Evolutionary conservation across 768 basidiomycete species (phyloP).

Genomic region (Cystobasidium tubakii): DNA sequence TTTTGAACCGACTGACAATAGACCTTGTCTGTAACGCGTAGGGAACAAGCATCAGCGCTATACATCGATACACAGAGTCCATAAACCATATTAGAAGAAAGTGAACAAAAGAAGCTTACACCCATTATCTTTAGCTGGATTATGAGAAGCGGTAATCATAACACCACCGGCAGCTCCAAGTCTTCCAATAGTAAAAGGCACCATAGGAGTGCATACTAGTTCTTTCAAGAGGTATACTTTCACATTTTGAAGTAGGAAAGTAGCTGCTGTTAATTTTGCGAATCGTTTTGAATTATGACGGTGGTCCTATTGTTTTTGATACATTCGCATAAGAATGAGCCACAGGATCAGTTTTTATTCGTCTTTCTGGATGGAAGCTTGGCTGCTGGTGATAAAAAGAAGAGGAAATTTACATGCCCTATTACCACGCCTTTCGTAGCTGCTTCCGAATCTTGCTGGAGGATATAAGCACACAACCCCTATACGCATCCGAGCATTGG

Average conservation of each 20-base stretch:
- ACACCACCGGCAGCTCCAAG: constrained; percentile 71
- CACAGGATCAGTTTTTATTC: no score
- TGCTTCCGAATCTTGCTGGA: constrained; percentile 57
- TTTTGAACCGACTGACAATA: no score
- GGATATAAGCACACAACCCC: constrained; percentile 72
- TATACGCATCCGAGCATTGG: constrained; percentile 45
- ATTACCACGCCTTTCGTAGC: constrained; percentile 65
- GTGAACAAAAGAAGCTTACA: constrained; percentile 11
- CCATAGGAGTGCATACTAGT: constrained; percentile 62
- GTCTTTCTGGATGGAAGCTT: no score
- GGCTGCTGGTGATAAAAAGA: no score
- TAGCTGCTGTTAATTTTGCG: constrained; percentile 68
- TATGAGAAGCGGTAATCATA: constrained; percentile 89
- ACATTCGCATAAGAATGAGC: no score
- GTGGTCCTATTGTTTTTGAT: constrained; percentile 60
- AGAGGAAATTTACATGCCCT: constrained; percentile 51
- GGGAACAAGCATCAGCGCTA: no score
- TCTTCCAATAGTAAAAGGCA: constrained; percentile 65
- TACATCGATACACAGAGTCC: no score
- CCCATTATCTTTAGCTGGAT: constrained; percentile 59
- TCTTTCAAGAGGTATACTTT: constrained; percentile 66
- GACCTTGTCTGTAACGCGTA: constrained; percentile 18
- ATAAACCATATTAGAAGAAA: no score
- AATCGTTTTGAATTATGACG: constrained; percentile 71
- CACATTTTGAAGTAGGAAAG: constrained; percentile 61